Evolutionary conservation across 495 filamentous ascomycete genomes (phyloP), one percentile per base, ranked within the genome.

Genomic region (Podospora didyma): DNA sequence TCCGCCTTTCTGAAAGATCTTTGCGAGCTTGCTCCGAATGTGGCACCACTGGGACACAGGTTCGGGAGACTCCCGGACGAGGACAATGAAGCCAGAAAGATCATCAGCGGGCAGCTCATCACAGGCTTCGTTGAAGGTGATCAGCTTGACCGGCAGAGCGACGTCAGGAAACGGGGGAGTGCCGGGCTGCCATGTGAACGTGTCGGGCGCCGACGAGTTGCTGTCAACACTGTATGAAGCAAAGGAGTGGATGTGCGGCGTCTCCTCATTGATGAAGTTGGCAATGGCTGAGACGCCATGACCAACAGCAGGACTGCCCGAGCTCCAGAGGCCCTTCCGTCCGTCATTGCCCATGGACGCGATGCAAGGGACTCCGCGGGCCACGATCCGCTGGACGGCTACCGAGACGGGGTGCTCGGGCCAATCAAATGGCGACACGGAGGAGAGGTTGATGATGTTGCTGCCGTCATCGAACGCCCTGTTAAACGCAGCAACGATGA

Each of bases 371-470:
- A 81, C 71, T 24, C 79, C 79, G n/a, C 66, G 64, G 2, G 75
- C 69, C 7, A 78, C 77, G 53, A 80, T 79, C 21, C 75, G 70
- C 34, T 70, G 71, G 14, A 75, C 72, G 7, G 69, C 74, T 16
- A 70, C 69, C 10, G 75, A 63, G 72, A 73, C 76, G 5, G 75
- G 69, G 46, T 76, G 72, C 56, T 80, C 76, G 1, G 69, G 68
- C 76, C 77, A 81, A 6, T 75, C 78, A 0, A 64, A 71, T 19
- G 74, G 64, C 1, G 69, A 69, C 16, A 76, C 79, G 34, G 80
- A 73, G 9, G 77, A 80, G 11, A 75, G 73, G 42, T 76, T 77
- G 58, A 82, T 82, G 58, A 82, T 72, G 51, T 82, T 74, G 14
- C 74, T 74, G 12, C 77, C 77, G 41, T 73, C 77, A 46, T 81